Evolutionary conservation across 192 early-diverging fungal species (phyloP), one percentile per base, ranked within the genome.

Genomic region (Coemansia sp.): DNA sequence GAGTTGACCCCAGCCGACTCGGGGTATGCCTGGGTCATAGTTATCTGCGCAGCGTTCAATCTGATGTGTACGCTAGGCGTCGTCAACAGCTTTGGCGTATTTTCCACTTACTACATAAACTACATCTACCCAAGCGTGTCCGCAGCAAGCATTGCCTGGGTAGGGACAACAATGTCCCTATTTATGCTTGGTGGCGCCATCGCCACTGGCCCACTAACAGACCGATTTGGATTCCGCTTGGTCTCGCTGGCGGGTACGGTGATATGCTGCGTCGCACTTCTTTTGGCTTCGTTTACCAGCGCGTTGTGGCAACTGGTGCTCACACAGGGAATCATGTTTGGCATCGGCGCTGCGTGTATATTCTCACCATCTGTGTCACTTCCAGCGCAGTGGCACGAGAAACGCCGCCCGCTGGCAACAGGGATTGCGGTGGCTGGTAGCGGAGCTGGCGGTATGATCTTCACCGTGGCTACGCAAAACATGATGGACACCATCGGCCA

Each of bases 261-360:
- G 1, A 68, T 78, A 4, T 75, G 72, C 66, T 61, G 58, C 43
- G 8, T 52, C 10, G 65, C 70, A 7, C 72, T 83, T 11, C 41
- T 83, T 11, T 33, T 78, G 4, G 72, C 81, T 4, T 78, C 73
- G 10, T 76, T 83, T 44, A 69, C 79, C 18, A 67, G 49, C 13
- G 47, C 80, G 31, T 67, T 90, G 1, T 92, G 91, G 91, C 90
- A 94, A 50, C 73, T 93, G 3, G 83, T 90, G 20, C 66, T 92
- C 36, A 88, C 92, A 5, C 93, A 94, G 70, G 90, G 90, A 8
- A 66, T 91, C 31, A 69, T 95, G 70, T 90, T 91, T 79, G 94
- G 93, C 6, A 58, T 92, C 41, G 92, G 92, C 11, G 77, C 85
- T 6, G 84, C 86, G 3, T 75, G 93, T 33, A 77, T 90, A 33